Evolutionary conservation across 495 filamentous ascomycete species (phyloP), one percentile per base, ranked within the genome.

Genomic region (Immersiella caudata): DNA sequence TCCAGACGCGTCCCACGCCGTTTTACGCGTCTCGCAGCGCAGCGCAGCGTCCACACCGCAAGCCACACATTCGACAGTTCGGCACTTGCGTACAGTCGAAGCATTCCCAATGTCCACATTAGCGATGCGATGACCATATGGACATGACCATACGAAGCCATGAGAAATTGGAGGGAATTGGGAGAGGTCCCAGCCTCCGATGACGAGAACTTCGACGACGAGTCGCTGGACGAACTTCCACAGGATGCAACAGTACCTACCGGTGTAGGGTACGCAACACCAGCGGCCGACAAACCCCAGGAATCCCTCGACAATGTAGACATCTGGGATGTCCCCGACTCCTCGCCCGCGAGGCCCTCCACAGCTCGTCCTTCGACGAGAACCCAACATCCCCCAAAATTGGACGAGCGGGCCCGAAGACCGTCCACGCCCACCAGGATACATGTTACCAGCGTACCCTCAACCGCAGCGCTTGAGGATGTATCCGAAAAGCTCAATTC

Each of bases 161-260:
- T 87, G 85, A 83, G 74, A 70, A 79, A 77, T 72, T 87, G 85
- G 85, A 86, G 82, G 79, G 81, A 84, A 79, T 76, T 81, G 74
- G 84, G 85, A 71, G 83, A 82, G 74, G 83, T 87, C 60, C 83
- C 84, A 67, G 85, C 85, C 71, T 86, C 85, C 77, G 84, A 87
- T 70, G 84, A 86, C 67, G 84, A 81, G 55, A 73, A 67, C 33
- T 78, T 78, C 69, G 83, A 84, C 62, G 79, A 78, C 55, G 78
- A 82, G 64, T 74, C 68, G 20, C 73, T 77, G 49, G 40, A 70
- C 49, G 63, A 68, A 26, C 52, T 11, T 22, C 52, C 14, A 26
- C 21, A 57, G 11, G 54, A 57, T 27, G 54, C 54, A 26, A 33
- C 29, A 8, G 26, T 22, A 22, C 26, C 26, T 22, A 1, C 11